A percentile compares a stretch with the other conserved stretches of the same genome.
phyloP scores from a whole-genome alignment of 2,329 filamentous ascomycete genomes.

The Fusarium sp. region DNA sequence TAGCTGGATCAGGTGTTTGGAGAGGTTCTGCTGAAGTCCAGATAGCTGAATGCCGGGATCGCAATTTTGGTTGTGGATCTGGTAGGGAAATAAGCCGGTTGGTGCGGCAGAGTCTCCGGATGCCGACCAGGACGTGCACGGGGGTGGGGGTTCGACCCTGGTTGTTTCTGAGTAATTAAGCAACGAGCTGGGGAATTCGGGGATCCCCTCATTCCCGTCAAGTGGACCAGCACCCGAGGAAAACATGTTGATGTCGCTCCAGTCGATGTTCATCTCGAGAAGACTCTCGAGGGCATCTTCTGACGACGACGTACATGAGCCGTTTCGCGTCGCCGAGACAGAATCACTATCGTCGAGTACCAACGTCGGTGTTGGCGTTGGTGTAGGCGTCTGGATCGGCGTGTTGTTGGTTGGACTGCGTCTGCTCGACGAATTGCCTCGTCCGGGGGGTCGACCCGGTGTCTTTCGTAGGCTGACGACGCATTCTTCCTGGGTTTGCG shows the following conservation, averaged over 20 bases:
- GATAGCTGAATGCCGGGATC: not conserved
- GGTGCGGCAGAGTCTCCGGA: not conserved
- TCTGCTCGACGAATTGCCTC: not conserved
- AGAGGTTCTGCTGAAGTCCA: not conserved
- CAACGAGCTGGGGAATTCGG: not conserved
- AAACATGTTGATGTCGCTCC: not conserved
- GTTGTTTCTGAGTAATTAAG: not conserved
- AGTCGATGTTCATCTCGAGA: not conserved
- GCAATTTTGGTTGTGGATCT: not conserved
- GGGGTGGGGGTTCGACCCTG: not conserved
- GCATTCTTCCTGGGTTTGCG: not conserved
- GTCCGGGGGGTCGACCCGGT: constrained; percentile 2
- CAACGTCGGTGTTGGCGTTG: not conserved
- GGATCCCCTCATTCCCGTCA: not conserved
- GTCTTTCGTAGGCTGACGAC: constrained; percentile 1
- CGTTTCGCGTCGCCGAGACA: not conserved
- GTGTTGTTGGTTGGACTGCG: not conserved
- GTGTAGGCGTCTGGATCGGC: not conserved
- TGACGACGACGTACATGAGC: not conserved
- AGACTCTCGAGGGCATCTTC: not conserved
- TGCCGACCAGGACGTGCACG: not conserved
- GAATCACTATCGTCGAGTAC: not conserved
- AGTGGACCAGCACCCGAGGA: not conserved
- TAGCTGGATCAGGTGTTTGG: not conserved
- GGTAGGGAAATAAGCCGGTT: not conserved